phyloP scores from a whole-genome alignment of 805 yeast genomes.

The Starmera pachycereana region DNA sequence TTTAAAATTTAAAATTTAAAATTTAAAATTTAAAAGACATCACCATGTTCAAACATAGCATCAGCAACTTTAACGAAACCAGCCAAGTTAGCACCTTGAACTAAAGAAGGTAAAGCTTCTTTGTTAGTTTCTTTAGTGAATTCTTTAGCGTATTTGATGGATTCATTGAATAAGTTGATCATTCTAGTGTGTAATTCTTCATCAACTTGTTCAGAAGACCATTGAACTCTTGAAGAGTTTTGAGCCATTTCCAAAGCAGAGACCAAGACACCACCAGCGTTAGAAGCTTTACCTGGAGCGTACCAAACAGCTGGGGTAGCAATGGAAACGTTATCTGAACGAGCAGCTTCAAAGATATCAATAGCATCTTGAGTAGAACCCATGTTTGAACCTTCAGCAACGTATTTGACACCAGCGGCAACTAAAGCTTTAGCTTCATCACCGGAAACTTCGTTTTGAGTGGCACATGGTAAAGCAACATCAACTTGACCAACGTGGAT shows the following conservation, averaged over 20 bases:
- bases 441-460: conserved; percentile 96
- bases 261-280: conserved; percentile 99
- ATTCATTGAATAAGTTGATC: conserved; percentile 87
- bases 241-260: conserved; percentile 99
- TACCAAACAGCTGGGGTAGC: conserved; percentile 72
- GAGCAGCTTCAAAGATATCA: conserved; percentile 81
- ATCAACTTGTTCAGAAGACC: conserved; percentile 94
- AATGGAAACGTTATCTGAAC: conserved; percentile 33
- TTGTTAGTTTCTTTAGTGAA: conserved; percentile 62
- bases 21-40: conserved; percentile 27
- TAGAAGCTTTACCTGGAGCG: conserved; percentile 99
- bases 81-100: conserved; percentile 98
- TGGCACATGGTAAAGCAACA: conserved; percentile 95
- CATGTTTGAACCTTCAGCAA: conserved; percentile 99
- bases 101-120: conserved; percentile 80
- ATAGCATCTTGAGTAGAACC: conserved; percentile 98
- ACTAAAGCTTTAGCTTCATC: conserved; percentile 93
- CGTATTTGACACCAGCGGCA: conserved; percentile 82
- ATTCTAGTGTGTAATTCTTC: conserved; percentile 82
- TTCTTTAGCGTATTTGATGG: conserved; percentile 76
- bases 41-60: conserved; percentile 98
- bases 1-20: conserved; percentile 13
- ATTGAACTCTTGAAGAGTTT: conserved; percentile 86
- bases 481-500: conserved; percentile 82
- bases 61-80: conserved; percentile 98